Conservation (phyloP, 2,329 filamentous ascomycete species). For the Trichoderma atroviride region DNA sequence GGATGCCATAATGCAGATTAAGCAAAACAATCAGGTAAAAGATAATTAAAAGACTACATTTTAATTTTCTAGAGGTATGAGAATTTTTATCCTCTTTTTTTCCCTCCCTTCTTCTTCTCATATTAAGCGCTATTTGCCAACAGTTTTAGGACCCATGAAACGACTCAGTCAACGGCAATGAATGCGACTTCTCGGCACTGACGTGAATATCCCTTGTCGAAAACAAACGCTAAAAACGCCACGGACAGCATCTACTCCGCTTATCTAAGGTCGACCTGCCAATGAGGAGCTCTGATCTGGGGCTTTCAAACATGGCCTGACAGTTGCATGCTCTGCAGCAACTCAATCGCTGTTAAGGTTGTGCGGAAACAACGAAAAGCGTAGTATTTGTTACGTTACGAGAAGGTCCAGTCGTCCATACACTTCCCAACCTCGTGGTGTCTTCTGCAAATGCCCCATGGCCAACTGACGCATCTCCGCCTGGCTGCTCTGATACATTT, state of each 20-base stretch:
- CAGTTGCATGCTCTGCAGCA: neutral
- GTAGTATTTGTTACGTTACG: neutral
- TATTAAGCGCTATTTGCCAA: neutral
- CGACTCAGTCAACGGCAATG: neutral
- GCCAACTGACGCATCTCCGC: neutral
- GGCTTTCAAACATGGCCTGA: neutral
- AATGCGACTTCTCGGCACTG: neutral
- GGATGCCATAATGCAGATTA: neutral
- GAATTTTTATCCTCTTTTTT: neutral
- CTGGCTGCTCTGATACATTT: neutral
- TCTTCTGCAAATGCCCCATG: neutral
- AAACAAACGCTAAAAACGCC: neutral
- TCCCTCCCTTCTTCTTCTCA: neutral
- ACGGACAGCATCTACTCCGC: neutral
- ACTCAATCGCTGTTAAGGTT: neutral
- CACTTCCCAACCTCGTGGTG: neutral
- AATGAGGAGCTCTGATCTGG: neutral
- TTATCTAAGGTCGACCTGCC: neutral
- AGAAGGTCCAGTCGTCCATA: neutral
- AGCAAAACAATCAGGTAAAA: rapidly evolving
- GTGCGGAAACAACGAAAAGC: neutral
- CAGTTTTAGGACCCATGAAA: neutral
- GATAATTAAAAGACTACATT: neutral
- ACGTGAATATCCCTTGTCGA: neutral
- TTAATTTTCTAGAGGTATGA: neutral